Evolutionary conservation across 345 rosid genomes (phyloP).

Genomic region (Erucastrum elatum): DNA sequence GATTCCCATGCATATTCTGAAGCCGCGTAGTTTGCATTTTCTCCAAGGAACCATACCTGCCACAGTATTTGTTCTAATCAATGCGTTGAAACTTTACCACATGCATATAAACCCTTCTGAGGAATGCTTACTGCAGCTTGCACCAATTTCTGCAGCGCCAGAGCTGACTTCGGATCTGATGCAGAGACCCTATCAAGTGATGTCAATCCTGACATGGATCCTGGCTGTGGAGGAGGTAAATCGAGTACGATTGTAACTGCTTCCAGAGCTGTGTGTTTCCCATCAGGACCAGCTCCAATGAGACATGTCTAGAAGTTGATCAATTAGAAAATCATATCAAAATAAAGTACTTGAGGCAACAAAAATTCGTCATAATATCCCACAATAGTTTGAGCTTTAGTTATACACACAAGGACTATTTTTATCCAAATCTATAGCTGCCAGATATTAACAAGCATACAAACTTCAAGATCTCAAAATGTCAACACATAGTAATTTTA

Average conservation of each 20-base stretch:
- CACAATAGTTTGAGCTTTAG: slow-evolving; percentile 1
- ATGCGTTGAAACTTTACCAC: slow-evolving; percentile 15
- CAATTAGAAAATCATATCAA: slow-evolving; percentile 19
- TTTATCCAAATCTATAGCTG: slow-evolving; percentile 13
- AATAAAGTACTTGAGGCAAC: neutral
- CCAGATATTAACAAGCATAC: slow-evolving; percentile 10
- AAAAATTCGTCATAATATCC: slow-evolving; percentile 5
- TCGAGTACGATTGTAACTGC: slow-evolving; percentile 98
- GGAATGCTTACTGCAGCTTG: slow-evolving; percentile 91
- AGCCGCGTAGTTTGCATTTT: slow-evolving; percentile 99
- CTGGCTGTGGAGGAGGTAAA: slow-evolving; percentile 98
- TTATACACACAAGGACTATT: neutral
- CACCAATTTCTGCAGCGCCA: slow-evolving; percentile 92
- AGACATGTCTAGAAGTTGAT: slow-evolving; percentile 76
- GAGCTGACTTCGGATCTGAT: slow-evolving; percentile 98
- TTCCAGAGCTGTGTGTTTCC: slow-evolving; percentile 98
- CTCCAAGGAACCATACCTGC: slow-evolving; percentile 99
- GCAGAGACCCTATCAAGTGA: slow-evolving; percentile 92
- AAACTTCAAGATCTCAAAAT: slow-evolving; percentile 19
- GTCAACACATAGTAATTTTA: neutral
- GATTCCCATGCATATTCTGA: slow-evolving; percentile 99
- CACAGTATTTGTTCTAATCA: slow-evolving; percentile 22
- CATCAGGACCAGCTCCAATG: slow-evolving; percentile 98
- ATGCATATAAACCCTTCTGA: slow-evolving; percentile 22
- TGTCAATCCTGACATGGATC: slow-evolving; percentile 85